Base-by-base conservation (phyloP, 2,329 filamentous ascomycete species). In the Fusarium brevicatenulatum region DNA sequence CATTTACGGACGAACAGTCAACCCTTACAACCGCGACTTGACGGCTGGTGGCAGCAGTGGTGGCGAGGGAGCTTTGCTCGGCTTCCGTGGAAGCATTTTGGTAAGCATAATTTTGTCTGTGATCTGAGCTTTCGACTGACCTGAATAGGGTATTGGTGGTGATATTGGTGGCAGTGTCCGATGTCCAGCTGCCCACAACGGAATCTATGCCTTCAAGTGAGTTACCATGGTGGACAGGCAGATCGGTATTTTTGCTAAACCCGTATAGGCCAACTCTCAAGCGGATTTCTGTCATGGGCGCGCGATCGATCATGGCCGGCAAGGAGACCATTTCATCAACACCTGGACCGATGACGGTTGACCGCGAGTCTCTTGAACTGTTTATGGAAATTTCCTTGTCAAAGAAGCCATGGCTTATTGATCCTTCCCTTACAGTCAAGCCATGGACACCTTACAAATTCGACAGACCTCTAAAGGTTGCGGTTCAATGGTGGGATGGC, bases 31-130 rank as follows among this genome's bases (percentile, higher is more conserved):
- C 66, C 85, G 88, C 2, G 81, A 85, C 25, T 83, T 91, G 37
- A 90, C 88, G 0, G 85, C 89, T 0, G 92, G 92, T 9, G 92
- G 92, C 4, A 89, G 87, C 15, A 90, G 88, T 1, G 91, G 91
- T 16, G 92, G 92, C 1, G 83, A 85, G 61, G 80, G 78, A 2
- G 83, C 85, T 1, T 71, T 85, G 1, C 47, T 85, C 4, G 83
- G 81, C 4, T 78, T 85, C 40, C 78, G 83, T 7, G 84, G 84
- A 23, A 83, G 82, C 25, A 68, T 83, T 6, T 42, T 86, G 8
- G 81, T 81, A 30, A 66, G 78, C 23, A 1, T 4, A 4, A 4
- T 4, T 4, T 2, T 18, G 10, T 4, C 5, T 2, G 3, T 0
- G 7, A 19, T 23, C 34, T 63, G 1, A 32, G 11, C 4, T 25